Evolutionary conservation across 352 stramenopile species (phyloP).

Genomic region (Halophytophthora polymorphica): DNA sequence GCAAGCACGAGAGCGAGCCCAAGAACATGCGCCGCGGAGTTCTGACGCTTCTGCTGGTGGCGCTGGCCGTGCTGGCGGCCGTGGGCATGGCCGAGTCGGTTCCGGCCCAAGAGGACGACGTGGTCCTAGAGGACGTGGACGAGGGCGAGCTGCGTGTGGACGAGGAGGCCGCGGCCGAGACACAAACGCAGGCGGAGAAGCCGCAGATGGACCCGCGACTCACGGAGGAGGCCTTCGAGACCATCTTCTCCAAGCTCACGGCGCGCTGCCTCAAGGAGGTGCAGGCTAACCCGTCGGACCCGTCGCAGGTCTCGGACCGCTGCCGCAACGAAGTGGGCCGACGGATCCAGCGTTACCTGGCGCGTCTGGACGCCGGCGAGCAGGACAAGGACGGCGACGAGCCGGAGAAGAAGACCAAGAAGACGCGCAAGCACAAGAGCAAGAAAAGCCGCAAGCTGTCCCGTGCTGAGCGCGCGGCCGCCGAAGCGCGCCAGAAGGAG

Average conservation of each 20-base stretch:
- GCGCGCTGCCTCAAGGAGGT: slow-evolving; percentile 71
- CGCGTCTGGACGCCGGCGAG: slow-evolving; percentile 40
- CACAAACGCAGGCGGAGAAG: slow-evolving; percentile 16
- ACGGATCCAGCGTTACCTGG: slow-evolving; percentile 64
- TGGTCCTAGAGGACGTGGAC: slow-evolving; percentile 30
- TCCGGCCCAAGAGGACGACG: slow-evolving; percentile 28
- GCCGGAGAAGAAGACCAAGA: slow-evolving; percentile 26
- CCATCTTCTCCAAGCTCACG: slow-evolving; percentile 73
- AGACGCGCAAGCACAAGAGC: slow-evolving; percentile 51
- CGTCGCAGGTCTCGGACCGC: slow-evolving; percentile 56
- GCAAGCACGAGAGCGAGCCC: background rate
- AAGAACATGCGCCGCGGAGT: slow-evolving; percentile 41
- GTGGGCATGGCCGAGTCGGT: slow-evolving; percentile 20
- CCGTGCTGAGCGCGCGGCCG: slow-evolving; percentile 48
- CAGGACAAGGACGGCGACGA: slow-evolving; percentile 28
- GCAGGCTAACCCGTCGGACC: slow-evolving; percentile 62
- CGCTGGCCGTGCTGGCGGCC: slow-evolving; percentile 36
- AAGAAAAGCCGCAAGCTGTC: slow-evolving; percentile 68
- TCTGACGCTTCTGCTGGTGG: slow-evolving; percentile 44
- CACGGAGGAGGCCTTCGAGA: slow-evolving; percentile 57
- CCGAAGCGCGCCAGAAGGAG: slow-evolving; percentile 57
- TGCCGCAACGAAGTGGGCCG: slow-evolving; percentile 53
- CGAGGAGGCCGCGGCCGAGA: slow-evolving; percentile 46
- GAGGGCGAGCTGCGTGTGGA: slow-evolving; percentile 36
- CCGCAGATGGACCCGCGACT: slow-evolving; percentile 40